Percentiles rank a stretch among this genome's conserved stretches.
Conservation (phyloP, 495 filamentous ascomycete species). For the Bacidia rubella region DNA sequence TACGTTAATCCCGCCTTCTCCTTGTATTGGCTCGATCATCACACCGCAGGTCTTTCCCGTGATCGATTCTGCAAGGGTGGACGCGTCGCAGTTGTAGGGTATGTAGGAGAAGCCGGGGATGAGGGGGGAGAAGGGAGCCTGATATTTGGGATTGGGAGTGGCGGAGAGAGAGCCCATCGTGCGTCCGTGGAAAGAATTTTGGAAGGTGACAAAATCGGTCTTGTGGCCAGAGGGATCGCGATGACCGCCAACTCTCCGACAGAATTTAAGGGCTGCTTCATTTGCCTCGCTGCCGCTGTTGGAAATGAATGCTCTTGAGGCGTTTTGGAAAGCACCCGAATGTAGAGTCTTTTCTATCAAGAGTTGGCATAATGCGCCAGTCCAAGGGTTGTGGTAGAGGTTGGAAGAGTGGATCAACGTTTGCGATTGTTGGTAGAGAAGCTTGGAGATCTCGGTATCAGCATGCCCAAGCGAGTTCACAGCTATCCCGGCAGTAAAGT, state of each 20-base stretch:
- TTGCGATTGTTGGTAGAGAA: constrained; percentile 64
- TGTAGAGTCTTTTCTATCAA: constrained; percentile 64
- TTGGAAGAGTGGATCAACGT: constrained; percentile 84
- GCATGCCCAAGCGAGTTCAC: constrained; percentile 87
- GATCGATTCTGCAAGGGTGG: constrained; percentile 52
- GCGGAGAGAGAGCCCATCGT: constrained; percentile 88
- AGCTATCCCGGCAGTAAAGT: constrained; percentile 91
- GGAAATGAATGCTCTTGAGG: constrained; percentile 75
- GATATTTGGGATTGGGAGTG: constrained; percentile 98
- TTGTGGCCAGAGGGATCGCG: constrained; percentile 45
- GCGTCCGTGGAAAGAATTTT: constrained; percentile 85
- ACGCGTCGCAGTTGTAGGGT: constrained; percentile 61
- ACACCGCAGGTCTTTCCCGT: constrained; percentile 82
- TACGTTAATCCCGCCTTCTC: constrained; percentile 83
- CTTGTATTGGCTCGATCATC: constrained; percentile 96
- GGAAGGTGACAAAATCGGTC: constrained; percentile 75
- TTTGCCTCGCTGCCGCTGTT: constrained; percentile 94
- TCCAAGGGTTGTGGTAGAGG: constrained; percentile 93
- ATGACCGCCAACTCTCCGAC: constrained; percentile 65
- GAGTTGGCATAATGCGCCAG: constrained; percentile 68
- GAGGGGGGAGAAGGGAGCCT: constrained; percentile 89
- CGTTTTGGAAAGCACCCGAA: constrained; percentile 68
- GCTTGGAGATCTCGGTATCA: constrained; percentile 53
- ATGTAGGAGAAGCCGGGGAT: constrained; percentile 84
- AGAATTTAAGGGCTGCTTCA: constrained; percentile 94